These are phyloP conservation scores for Diaporthe sp. DNA, from an alignment of 2,329 filamentous ascomycete genomes.

Conservation along the genomic window DNA sequence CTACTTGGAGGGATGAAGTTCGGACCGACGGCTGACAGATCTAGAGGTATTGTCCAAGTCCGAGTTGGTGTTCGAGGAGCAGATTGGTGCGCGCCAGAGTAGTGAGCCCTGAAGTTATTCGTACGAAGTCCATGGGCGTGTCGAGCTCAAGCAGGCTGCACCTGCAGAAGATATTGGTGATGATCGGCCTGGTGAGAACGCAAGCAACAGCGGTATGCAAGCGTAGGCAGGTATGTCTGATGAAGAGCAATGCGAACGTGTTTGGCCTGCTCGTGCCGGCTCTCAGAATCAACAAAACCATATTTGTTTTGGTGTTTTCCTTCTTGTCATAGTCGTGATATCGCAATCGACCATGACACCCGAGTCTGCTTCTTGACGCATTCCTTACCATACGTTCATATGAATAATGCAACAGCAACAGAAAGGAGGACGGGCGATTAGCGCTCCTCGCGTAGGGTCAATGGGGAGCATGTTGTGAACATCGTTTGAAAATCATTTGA, in stretches of 20 bases:
- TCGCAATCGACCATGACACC: not conserved
- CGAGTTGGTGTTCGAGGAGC: not conserved
- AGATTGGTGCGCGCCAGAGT: too few species aligned
- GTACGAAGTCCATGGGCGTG: too few species aligned
- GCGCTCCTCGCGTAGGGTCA: fast-evolving
- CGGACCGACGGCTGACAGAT: too few species aligned
- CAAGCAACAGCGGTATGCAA: too few species aligned
- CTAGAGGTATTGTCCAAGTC: not conserved
- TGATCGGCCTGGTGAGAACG: not conserved
- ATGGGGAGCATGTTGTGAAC: not conserved
- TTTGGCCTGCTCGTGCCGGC: too few species aligned
- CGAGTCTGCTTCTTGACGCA: not conserved
- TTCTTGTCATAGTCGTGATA: not conserved
- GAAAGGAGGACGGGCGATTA: too few species aligned
- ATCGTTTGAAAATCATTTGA: not conserved
- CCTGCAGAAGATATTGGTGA: not conserved
- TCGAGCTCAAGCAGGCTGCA: not conserved
- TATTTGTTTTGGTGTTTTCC: not conserved
- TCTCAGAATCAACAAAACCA: not conserved
- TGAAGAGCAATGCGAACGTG: too few species aligned
- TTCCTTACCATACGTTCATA: not conserved
- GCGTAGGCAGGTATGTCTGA: not conserved
- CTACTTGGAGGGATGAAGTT: not conserved
- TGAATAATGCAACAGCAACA: not conserved
- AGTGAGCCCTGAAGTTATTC: not conserved